Conservation (phyloP, 805 yeast genomes). For the Hagleromyces aurorensis region DNA sequence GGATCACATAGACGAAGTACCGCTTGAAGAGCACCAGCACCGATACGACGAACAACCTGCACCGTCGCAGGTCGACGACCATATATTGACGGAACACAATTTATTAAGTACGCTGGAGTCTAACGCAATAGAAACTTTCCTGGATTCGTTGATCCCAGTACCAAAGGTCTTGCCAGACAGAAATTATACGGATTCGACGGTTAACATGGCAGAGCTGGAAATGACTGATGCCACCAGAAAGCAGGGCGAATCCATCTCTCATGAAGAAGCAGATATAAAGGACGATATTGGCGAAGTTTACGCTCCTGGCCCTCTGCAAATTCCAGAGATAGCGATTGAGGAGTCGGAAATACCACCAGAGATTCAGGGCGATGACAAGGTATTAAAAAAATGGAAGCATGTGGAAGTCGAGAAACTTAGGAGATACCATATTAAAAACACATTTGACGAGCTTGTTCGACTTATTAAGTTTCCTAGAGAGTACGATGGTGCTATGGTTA, state of each 20-base stretch:
- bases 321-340: constrained; percentile 23
- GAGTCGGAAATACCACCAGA: constrained; percentile 20
- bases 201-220: constrained; percentile 4
- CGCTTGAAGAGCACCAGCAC: constrained; percentile 1
- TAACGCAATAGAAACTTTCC: constrained; percentile 27
- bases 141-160: constrained; percentile 21
- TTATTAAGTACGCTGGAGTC: constrained; percentile 29
- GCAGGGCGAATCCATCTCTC: background rate
- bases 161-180: constrained; percentile 2
- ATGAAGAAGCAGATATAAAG: no score
- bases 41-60: background rate
- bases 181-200: background rate
- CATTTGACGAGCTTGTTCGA: constrained; percentile 23
- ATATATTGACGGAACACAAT: no score
- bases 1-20: no score
- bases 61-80: no score
- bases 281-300: no score
- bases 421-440: constrained; percentile 24
- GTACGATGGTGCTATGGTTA: constrained; percentile 5
- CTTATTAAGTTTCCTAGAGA: constrained; percentile 18
- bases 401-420: constrained; percentile 28
- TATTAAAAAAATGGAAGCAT: constrained; percentile 29
- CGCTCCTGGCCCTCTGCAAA: constrained; percentile 10
- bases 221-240: background rate
- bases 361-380: constrained; percentile 13